Evolutionary conservation across 192 early-diverging fungal species (phyloP).

Genomic region (Linnemannia elongata): DNA sequence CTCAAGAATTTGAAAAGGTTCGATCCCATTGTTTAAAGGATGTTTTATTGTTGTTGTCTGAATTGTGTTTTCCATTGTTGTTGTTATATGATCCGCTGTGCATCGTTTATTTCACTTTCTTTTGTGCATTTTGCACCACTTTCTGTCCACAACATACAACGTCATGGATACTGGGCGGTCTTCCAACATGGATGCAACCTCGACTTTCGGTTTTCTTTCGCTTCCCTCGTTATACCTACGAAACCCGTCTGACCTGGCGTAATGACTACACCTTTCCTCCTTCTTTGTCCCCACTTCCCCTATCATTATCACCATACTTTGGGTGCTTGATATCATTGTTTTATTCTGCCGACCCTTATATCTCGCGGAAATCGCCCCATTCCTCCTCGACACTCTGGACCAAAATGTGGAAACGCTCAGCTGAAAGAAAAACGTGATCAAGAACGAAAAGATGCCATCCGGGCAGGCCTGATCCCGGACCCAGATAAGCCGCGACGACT

Average conservation of each 20-base stretch:
- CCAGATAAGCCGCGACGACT: slow-evolving; percentile 66
- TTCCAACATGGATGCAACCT: background rate
- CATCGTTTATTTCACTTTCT: background rate
- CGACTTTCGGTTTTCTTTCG: background rate
- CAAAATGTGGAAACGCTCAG: slow-evolving; percentile 30
- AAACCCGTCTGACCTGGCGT: slow-evolving; percentile 6
- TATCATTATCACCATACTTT: background rate
- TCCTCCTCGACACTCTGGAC: background rate
- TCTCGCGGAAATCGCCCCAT: background rate
- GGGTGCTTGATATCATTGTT: background rate
- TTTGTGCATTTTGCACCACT: background rate
- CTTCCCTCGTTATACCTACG: background rate
- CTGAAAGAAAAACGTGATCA: slow-evolving; percentile 73
- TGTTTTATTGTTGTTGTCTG: too few relatives aligned
- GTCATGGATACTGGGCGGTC: background rate
- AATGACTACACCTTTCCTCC: background rate
- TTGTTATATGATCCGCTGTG: background rate
- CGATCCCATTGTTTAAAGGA: background rate
- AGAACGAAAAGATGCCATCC: slow-evolving; percentile 75
- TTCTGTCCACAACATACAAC: background rate
- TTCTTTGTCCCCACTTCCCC: background rate
- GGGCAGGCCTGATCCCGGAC: slow-evolving; percentile 70
- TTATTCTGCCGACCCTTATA: background rate
- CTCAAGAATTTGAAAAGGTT: slow-evolving; percentile 45
- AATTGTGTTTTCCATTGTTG: background rate